Evolutionary conservation across 2,329 filamentous ascomycete genomes (phyloP), one percentile per base, ranked within the genome.

Genomic region (Orbilia quercus): DNA sequence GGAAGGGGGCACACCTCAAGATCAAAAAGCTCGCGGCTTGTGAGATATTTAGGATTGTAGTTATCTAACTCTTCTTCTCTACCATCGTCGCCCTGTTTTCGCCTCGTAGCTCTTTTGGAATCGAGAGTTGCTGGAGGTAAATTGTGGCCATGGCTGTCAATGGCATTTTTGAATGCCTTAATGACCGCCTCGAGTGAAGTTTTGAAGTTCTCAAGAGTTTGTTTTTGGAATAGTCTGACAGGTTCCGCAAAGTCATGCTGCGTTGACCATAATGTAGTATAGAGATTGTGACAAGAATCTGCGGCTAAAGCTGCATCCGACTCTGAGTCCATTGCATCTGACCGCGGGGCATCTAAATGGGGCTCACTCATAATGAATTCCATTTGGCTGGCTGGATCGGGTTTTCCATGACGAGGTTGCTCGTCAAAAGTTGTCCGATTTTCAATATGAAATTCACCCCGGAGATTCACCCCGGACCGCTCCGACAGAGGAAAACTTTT

Each of bases 1-100:
- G 44, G 50, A 54, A 11, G 3, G 45, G 22, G 54, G 78, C 82
- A 72, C 84, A 92, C 90, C 85, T 99, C 95, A 48, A 99, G 86
- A 78, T 96, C 92, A 80, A 99, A 99, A 0, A 99, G 84, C 80
- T 99, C 96, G 76, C 90, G 87, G 80, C 93, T 98, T n/a, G 95
- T 99, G 16, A 99, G 85, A 80, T 99, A 99, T 79, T 98, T 99
- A 0, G 96, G 94, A 78, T 99, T 99, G 82, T 96, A 98, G 22
- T 87, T 89, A 78, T 88, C 90, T 22, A 88, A 85, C 55, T 89
- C 82, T 73, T 89, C 88, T 54, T 74, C 51, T 40, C 40, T 72
- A 23, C 40, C n/a, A 11, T 65, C 48, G 28, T 80, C 82, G 3
- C 86, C 87, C 38, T 83, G 77, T 40, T 73, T 73, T 7, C 60